These are phyloP conservation scores for Akanthomyces dipterigenus DNA, from an alignment of 2,329 filamentous ascomycete species.

Conservation along the genomic window DNA sequence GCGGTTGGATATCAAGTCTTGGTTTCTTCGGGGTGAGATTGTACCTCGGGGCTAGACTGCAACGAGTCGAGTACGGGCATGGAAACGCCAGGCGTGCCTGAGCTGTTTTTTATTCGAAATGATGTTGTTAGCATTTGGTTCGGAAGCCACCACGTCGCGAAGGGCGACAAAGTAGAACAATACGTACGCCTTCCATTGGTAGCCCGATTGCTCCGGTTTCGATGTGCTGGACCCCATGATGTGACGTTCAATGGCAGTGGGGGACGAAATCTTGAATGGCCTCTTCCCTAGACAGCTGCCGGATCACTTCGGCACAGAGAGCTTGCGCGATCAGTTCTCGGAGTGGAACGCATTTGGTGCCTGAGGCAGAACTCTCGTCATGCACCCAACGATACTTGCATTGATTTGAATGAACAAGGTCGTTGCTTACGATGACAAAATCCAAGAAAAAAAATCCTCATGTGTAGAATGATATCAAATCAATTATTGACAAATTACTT, in stretches of 20 bases:
- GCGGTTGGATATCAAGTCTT: background rate
- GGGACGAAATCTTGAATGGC: conserved; percentile 17
- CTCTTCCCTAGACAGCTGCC: conserved; percentile 28
- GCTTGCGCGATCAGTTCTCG: conserved; percentile 20
- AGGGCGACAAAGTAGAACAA: background rate
- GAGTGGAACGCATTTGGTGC: conserved; percentile 20
- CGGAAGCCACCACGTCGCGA: conserved; percentile 7
- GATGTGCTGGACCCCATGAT: conserved; percentile 53
- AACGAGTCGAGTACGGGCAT: conserved; percentile 76
- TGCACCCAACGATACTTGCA: background rate
- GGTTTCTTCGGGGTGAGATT: conserved; percentile 13
- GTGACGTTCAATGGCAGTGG: conserved; percentile 20
- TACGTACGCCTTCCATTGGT: conserved; percentile 51
- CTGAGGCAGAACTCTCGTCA: conserved; percentile 21
- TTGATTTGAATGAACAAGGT: background rate
- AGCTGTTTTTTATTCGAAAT: conserved; percentile 24
- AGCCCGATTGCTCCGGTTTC: conserved; percentile 37
- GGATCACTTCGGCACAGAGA: conserved; percentile 25
- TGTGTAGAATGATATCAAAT: too few species aligned
- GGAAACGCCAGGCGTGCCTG: conserved; percentile 55
- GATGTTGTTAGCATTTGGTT: conserved; percentile 2
- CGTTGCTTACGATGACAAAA: too few species aligned
- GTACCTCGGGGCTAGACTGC: conserved; percentile 79
- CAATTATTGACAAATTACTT: too few species aligned
- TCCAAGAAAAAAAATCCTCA: too few species aligned